phyloP scores from a whole-genome alignment of 805 yeast genomes.

The Wickerhamiella azymoides region DNA sequence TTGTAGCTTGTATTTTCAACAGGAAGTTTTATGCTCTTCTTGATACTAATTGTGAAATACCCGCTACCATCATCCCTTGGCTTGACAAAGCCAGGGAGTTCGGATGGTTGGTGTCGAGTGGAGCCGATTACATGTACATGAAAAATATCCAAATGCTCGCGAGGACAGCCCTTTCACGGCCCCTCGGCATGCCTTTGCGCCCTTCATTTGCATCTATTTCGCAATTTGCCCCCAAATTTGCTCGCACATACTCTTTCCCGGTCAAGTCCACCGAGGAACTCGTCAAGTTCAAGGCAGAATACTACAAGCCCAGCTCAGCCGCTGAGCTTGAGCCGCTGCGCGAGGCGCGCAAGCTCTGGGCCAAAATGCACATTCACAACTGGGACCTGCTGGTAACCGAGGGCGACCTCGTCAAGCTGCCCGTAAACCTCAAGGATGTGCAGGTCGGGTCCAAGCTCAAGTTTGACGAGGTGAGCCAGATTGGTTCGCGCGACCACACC shows the following conservation, averaged over 20 bases:
- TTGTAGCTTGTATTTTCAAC: too few species aligned
- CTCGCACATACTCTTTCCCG: not conserved
- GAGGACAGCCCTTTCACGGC: not conserved
- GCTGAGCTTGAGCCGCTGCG: constrained; percentile 47
- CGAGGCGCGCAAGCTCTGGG: constrained; percentile 57
- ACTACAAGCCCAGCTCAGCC: constrained; percentile 17
- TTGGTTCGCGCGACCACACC: constrained; percentile 79
- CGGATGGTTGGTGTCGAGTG: too few species aligned
- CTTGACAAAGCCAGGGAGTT: too few species aligned
- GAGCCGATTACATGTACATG: not conserved
- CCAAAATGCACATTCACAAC: constrained; percentile 66
- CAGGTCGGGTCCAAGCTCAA: constrained; percentile 71
- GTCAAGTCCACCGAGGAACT: constrained; percentile 13
- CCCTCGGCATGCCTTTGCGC: not conserved
- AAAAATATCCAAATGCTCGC: constrained; percentile 5
- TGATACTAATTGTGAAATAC: too few species aligned
- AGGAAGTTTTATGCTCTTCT: too few species aligned
- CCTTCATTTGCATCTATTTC: not conserved
- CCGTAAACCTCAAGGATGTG: constrained; percentile 62
- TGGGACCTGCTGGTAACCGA: constrained; percentile 79
- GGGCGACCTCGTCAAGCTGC: constrained; percentile 75
- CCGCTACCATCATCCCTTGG: too few species aligned
- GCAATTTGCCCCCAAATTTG: not conserved
- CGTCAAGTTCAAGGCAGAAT: constrained; percentile 16
- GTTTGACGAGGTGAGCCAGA: constrained; percentile 59